Base-by-base conservation (phyloP, 306 rosid genomes). In the Cyclanthera cordifolia region DNA sequence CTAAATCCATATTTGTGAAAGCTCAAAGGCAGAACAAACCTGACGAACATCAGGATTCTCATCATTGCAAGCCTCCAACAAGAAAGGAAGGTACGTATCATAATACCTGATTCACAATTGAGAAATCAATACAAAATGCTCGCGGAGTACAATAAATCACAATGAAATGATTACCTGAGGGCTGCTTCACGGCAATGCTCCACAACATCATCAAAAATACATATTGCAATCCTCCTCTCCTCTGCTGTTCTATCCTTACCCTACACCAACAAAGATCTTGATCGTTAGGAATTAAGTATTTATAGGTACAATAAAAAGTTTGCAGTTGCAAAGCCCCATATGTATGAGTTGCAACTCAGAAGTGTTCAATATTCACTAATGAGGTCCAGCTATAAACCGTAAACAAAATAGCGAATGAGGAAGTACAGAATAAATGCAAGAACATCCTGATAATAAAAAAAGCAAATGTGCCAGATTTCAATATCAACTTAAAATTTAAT, bases 161-260 rank as follows among this genome's bases (percentile, higher is more conserved):
- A 24, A 47, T 4, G 43, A 66, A 65, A 25, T 46, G 67, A 78
- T 76, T 82, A 90, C 99, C 89, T 90, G 16, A 94, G 58, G 53
- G 97, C 99, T 41, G 96, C 89, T 84, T 94, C 99, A 73, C 85
- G 97, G 47, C 99, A 94, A 79, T 94, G 99, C 79, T 94, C 99
- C 7, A 90, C 99, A 74, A 94, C 84, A 74, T 94, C 99, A 79
- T 94, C 99, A 77, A 94, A 94, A 76, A 94, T 94, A 86, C 99
- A 94, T 70, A 94, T 90, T 53, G 99, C 99, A 48, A 90, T 90
- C 79, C 99, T 88, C 69, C 99, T 85, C 87, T 94, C 99, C 83
- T 88, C 99, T 20, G 95, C 87, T 39, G 99, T 80, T 82, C 89
- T 94, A 77, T 94, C 99, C 84, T 85, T 94, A 27, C 96, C 99